Conservation (phyloP, 352 stramenopile genomes). For the Phytopythium chamaehyphon region DNA sequence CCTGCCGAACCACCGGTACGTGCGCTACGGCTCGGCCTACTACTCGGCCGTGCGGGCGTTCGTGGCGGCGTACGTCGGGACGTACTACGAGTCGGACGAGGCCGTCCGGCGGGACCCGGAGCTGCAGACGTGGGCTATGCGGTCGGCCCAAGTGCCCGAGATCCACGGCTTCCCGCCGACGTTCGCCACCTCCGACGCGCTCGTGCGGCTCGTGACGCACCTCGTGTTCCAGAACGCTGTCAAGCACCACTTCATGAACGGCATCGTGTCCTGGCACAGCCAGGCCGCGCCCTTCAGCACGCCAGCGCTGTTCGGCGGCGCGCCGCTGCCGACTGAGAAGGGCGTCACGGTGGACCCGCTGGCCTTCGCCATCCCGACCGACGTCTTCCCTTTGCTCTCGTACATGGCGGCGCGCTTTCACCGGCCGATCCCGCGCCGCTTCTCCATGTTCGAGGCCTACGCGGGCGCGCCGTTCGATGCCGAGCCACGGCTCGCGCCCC, state of each 20-base stretch:
- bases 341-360: slow-evolving; percentile 20
- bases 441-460: slow-evolving; percentile 14
- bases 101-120: slow-evolving; percentile 25
- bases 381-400: slow-evolving; percentile 13
- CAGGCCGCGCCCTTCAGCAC: slow-evolving; percentile 21
- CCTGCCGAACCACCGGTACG: slow-evolving; percentile 9
- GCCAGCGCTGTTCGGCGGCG: slow-evolving; percentile 23
- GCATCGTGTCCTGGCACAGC: slow-evolving; percentile 31
- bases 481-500: slow-evolving; percentile 10
- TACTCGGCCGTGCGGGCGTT: slow-evolving; percentile 32
- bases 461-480: slow-evolving; percentile 20
- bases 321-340: slow-evolving; percentile 23
- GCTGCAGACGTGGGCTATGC: slow-evolving; percentile 37
- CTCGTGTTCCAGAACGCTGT: slow-evolving; percentile 35
- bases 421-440: neutral
- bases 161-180: slow-evolving; percentile 26
- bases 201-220: slow-evolving; percentile 26
- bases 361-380: slow-evolving; percentile 51
- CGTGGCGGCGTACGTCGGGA: slow-evolving; percentile 26
- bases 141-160: slow-evolving; percentile 17
- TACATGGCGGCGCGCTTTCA: slow-evolving; percentile 2
- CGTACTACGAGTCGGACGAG: slow-evolving; percentile 26
- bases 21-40: slow-evolving; percentile 22
- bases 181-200: slow-evolving; percentile 11
- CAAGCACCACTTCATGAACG: slow-evolving; percentile 49